phyloP scores from a whole-genome alignment of 192 early-diverging fungal species.

The Podila clonocystis region DNA sequence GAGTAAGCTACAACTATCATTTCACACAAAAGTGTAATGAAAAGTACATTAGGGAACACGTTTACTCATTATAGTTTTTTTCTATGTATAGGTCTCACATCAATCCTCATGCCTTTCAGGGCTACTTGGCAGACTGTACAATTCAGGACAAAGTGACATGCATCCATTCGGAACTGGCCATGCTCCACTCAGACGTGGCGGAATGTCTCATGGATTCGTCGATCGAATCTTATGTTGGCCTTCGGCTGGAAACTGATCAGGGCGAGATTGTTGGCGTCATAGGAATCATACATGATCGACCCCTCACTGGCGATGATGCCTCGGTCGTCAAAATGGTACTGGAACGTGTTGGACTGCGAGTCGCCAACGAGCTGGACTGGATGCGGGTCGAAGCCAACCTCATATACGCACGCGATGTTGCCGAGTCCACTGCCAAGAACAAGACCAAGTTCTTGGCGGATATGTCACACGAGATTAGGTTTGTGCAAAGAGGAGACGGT shows the following conservation, averaged over 20 bases:
- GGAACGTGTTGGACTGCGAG: conserved; percentile 41
- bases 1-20: conserved; percentile 12
- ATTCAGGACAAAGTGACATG: conserved; percentile 45
- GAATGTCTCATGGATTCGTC: conserved; percentile 31
- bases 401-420: conserved; percentile 54
- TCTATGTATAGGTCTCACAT: conserved; percentile 16
- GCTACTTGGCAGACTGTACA: conserved; percentile 46
- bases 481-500: not conserved
- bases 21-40: too few species aligned
- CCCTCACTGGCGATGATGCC: conserved; percentile 38
- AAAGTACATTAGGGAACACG: not conserved
- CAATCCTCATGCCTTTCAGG: conserved; percentile 48
- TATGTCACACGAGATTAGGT: conserved; percentile 67
- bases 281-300: conserved; percentile 46
- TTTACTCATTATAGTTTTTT: not conserved
- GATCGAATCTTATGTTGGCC: conserved; percentile 49
- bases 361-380: conserved; percentile 54
- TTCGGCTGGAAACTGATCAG: conserved; percentile 51
- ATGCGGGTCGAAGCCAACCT: conserved; percentile 52
- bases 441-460: conserved; percentile 67
- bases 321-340: conserved; percentile 35
- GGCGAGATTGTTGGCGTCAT: conserved; percentile 52
- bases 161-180: conserved; percentile 20
- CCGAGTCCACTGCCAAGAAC: conserved; percentile 59
- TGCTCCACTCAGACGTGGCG: conserved; percentile 26